Evolutionary conservation across 331 rosid genomes (phyloP), one percentile per base, ranked within the genome.

Genomic region (Pyracantha coccinea): DNA sequence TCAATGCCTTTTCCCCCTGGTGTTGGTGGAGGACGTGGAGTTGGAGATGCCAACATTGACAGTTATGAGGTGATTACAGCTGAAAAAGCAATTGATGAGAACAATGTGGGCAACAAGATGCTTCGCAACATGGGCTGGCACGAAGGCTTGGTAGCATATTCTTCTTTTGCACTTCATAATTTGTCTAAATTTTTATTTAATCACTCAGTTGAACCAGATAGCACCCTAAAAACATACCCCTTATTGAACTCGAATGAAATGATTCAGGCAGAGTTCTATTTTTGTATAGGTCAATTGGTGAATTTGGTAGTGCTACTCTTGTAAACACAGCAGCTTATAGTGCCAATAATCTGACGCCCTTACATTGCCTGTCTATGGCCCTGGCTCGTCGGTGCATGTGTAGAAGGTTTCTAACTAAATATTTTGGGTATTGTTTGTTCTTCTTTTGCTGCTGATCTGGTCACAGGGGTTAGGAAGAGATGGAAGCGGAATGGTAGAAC

Each of bases 121-220:
- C 99, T 94, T 81, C 99, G 99, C 89, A 94, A 77, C 92, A 94
- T 94, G 99, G 99, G 99, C 73, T 94, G 99, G 99, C 99, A 94
- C 13, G 97, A 94, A 87, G 99, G 99, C 90, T 89, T 83, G 99
- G 99, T 94, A 94, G 79, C 81, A 45, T 76, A 83, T 87, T 81
- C 55, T 86, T 81, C 84, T 79, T 44, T 87, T 79, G 67, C 81
- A 50, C 68, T 69, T 71, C 72, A 52, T 57, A 27, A 61, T 50
- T 73, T 24, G 4, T n/a, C 45, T 68, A 11, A 21, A 4, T 53
- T 29, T 4, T 24, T 41, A 2, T 41, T 41, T 41, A 41, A 41
- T 63, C 15, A 16, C 68, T 41, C 68, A 8, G 44, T 4, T 63
- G 44, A 63, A 63, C 15, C 15, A 63, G 23, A 29, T 8, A 63